Evolutionary conservation across 108 stramenopile genomes (phyloP).

Genomic region (Aurantiochytrium sp.): DNA sequence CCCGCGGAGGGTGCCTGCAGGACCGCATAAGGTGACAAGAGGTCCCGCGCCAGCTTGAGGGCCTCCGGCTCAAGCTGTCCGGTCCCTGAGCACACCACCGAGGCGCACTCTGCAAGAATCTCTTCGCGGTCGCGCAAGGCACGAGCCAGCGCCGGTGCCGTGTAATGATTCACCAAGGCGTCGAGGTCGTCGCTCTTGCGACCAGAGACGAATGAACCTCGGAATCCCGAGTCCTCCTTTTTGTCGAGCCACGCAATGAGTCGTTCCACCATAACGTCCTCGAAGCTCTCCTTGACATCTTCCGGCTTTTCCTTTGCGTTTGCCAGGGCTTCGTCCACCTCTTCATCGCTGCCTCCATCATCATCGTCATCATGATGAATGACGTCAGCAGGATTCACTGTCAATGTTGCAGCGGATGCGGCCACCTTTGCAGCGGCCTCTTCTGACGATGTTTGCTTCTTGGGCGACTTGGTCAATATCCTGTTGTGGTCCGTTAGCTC

Average conservation of each 20-base stretch:
- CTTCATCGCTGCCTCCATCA: neutral
- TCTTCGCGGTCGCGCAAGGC: constrained; percentile 41
- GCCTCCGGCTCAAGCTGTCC: constrained; percentile 23
- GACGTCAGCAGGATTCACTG: too few relatives aligned
- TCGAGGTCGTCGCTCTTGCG: constrained; percentile 36
- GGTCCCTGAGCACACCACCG: constrained; percentile 15
- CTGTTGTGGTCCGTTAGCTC: neutral
- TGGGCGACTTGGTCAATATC: neutral
- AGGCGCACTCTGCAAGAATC: constrained; percentile 34
- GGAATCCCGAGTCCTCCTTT: constrained; percentile 4
- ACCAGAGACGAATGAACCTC: neutral
- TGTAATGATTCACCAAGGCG: constrained; percentile 37
- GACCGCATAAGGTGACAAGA: neutral
- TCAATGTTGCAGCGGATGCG: too few relatives aligned
- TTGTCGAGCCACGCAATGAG: neutral
- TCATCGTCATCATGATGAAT: neutral
- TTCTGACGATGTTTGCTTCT: too few relatives aligned
- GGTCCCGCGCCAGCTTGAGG: neutral
- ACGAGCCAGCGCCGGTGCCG: constrained; percentile 40
- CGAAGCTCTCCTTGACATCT: neutral
- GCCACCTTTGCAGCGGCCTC: too few relatives aligned
- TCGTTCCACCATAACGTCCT: neutral
- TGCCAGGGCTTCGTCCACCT: neutral
- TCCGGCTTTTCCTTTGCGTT: neutral
- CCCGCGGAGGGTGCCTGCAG: neutral